phyloP scores from a whole-genome alignment of 306 rosid genomes.

The Trichosanthes truncata region DNA sequence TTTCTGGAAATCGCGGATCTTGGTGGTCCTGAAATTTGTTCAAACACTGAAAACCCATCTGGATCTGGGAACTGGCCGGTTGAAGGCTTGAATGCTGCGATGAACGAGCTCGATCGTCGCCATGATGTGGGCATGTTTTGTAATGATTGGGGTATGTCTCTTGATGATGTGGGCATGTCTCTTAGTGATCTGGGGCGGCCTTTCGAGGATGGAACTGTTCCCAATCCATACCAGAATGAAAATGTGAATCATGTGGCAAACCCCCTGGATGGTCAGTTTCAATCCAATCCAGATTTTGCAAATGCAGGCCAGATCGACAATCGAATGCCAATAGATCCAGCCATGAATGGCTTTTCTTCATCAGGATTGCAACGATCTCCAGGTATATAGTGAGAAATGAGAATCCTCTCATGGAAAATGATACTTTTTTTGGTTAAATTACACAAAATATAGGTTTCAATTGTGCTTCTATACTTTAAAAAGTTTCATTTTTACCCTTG shows the following conservation, averaged over 20 bases:
- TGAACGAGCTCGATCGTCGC: conserved; percentile 42
- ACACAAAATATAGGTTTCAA: too few relatives aligned
- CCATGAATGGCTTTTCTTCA: conserved; percentile 6
- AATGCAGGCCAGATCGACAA: too few relatives aligned
- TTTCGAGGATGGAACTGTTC: conserved; percentile 17
- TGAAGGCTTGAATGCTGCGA: conserved; percentile 32
- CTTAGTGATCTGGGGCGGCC: not conserved
- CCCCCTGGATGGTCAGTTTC: conserved; percentile 26
- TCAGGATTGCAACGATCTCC: conserved; percentile 32
- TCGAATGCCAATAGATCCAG: too few relatives aligned
- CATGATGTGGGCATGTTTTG: conserved; percentile 54
- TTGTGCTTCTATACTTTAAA: too few relatives aligned
- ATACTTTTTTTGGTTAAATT: not conserved
- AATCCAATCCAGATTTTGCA: not conserved
- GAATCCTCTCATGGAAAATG: not conserved
- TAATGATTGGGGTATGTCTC: not conserved
- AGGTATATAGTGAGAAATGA: conserved; percentile 40
- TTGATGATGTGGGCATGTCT: conserved; percentile 31
- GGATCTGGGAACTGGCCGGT: conserved; percentile 25
- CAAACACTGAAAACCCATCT: conserved; percentile 17
- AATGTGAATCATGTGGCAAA: conserved; percentile 14
- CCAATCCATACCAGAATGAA: conserved; percentile 25
- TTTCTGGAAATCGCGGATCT: conserved; percentile 87
- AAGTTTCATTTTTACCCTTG: too few relatives aligned
- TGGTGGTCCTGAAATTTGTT: conserved; percentile 32